These are phyloP conservation scores for Colletotrichum endophyticum DNA, from an alignment of 2,329 filamentous ascomycete genomes.

Conservation along the genomic window DNA sequence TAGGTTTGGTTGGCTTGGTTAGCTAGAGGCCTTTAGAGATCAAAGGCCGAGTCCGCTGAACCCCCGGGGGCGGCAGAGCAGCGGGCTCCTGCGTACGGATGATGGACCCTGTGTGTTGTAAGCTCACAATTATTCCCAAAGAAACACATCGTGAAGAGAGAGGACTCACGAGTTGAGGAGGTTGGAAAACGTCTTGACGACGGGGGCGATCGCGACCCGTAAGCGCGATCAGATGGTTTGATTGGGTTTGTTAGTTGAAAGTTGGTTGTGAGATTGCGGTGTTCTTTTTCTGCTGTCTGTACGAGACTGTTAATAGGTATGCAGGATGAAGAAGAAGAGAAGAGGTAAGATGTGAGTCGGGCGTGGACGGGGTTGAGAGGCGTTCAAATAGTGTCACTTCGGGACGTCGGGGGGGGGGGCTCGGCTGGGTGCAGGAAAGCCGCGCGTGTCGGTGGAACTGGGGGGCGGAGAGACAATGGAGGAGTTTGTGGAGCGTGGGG, in stretches of 20 bases:
- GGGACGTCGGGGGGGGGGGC: not conserved
- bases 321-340: not conserved
- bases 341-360: not conserved
- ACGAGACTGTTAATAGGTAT: not conserved
- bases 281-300: not conserved
- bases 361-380: not conserved
- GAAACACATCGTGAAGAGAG: not conserved
- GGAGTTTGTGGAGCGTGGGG: not conserved
- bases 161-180: conserved; percentile 88
- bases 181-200: conserved; percentile 98
- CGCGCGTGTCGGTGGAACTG: not conserved
- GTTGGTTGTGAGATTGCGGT: not conserved
- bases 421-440: not conserved
- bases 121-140: not conserved
- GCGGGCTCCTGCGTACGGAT: conserved; percentile 96
- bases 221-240: conserved; percentile 55
- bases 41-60: conserved; percentile 69
- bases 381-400: conserved; percentile 5
- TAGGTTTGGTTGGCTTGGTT: conserved; percentile 46
- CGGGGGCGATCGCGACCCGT: conserved; percentile 62
- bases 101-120: conserved; percentile 71
- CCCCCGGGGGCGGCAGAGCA: conserved; percentile 88
- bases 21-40: conserved; percentile 35
- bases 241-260: not conserved
- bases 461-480: not conserved